phyloP scores from a whole-genome alignment of 306 rosid genomes.

The Betula pendula region DNA sequence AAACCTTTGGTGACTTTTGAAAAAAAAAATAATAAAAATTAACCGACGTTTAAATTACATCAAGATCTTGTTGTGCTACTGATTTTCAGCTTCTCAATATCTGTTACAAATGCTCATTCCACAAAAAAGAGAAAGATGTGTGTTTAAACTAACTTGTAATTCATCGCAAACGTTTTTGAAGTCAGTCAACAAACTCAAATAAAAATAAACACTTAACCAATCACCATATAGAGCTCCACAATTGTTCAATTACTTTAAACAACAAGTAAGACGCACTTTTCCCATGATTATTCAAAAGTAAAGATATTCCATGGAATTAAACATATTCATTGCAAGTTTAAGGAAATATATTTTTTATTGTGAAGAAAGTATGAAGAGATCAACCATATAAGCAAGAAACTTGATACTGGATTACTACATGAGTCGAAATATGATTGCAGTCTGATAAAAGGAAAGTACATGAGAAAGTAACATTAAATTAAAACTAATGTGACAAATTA shows the following conservation, averaged over 20 bases:
- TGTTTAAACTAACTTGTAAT: constrained; percentile 92
- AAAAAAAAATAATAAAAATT: constrained; percentile 80
- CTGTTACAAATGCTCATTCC: constrained; percentile 99
- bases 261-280: background rate
- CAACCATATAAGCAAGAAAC: background rate
- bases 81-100: constrained; percentile 84
- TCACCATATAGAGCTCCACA: background rate
- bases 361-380: background rate
- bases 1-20: constrained; percentile 83
- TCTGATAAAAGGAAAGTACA: background rate
- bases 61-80: constrained; percentile 78
- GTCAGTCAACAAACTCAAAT: constrained; percentile 32
- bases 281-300: background rate
- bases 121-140: constrained; percentile 97
- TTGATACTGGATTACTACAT: background rate
- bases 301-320: background rate
- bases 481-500: background rate
- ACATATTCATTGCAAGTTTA: too few species aligned
- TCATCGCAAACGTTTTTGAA: constrained; percentile 38
- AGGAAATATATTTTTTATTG: background rate
- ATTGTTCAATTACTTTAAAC: background rate
- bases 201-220: background rate
- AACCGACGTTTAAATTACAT: constrained; percentile 69
- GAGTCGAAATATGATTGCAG: background rate
- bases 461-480: background rate